Evolutionary conservation across 495 filamentous ascomycete species (phyloP).

Genomic region (Xanthoparmelia taractica): DNA sequence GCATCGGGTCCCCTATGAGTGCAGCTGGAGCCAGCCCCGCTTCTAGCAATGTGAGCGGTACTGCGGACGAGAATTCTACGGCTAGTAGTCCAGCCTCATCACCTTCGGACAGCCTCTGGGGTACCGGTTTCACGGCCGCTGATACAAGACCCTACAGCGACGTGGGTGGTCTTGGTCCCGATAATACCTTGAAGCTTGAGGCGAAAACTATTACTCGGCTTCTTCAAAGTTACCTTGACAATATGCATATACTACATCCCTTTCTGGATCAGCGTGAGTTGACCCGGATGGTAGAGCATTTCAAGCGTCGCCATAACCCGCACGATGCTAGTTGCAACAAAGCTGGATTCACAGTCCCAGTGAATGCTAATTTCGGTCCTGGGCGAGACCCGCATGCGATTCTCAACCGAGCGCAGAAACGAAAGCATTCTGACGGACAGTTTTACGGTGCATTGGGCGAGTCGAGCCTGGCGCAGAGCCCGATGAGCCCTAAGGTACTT

Average conservation of each 20-base stretch:
- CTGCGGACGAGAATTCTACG: slow-evolving; percentile 28
- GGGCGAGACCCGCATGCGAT: slow-evolving; percentile 8
- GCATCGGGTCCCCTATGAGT: slow-evolving; percentile 7
- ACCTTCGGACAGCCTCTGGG: slow-evolving; percentile 32
- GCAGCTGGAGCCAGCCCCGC: slow-evolving; percentile 28
- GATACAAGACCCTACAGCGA: slow-evolving; percentile 23
- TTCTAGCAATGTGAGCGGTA: slow-evolving; percentile 24
- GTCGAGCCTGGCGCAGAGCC: slow-evolving; percentile 24
- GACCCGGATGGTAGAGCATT: slow-evolving; percentile 43
- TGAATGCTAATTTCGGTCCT: slow-evolving; percentile 1
- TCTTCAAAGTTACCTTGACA: slow-evolving; percentile 60
- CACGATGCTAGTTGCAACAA: slow-evolving; percentile 14
- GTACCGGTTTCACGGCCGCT: slow-evolving; percentile 27
- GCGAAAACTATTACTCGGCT: slow-evolving; percentile 53
- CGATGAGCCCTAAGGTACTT: slow-evolving; percentile 29
- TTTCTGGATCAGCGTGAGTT: slow-evolving; percentile 58
- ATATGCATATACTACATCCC: slow-evolving; percentile 86
- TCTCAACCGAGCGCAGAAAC: slow-evolving; percentile 38
- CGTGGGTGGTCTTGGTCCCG: slow-evolving; percentile 47
- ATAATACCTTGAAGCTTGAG: slow-evolving; percentile 59
- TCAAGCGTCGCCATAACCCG: slow-evolving; percentile 39
- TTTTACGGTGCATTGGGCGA: slow-evolving; percentile 16
- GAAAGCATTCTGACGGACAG: slow-evolving; percentile 43
- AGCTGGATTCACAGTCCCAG: slow-evolving; percentile 21
- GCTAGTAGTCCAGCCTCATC: slow-evolving; percentile 27